Evolutionary conservation across 1,139 yeast genomes (phyloP).

Genomic region (Hyphopichia buzzinii): DNA sequence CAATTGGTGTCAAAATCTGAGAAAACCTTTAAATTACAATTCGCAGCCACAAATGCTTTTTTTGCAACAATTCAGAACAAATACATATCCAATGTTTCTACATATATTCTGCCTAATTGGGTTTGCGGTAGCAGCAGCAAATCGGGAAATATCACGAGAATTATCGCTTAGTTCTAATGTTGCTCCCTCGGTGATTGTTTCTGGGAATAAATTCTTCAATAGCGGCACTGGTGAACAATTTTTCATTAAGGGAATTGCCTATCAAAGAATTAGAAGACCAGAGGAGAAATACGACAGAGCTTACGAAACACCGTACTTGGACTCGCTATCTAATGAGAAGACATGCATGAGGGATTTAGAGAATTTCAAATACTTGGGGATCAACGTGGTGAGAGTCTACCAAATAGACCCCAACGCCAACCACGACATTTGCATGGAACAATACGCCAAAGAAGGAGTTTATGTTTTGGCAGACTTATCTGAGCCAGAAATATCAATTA

Average conservation of each 20-base stretch:
- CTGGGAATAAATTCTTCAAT: constrained; percentile 49
- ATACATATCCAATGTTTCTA: no score
- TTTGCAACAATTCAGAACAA: no score
- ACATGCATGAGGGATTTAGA: constrained; percentile 53
- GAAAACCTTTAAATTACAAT: no score
- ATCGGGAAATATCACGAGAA: no score
- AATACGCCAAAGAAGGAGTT: constrained; percentile 51
- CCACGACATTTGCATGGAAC: constrained; percentile 58
- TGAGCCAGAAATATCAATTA: constrained; percentile 52
- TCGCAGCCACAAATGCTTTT: no score
- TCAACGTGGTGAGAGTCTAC: constrained; percentile 55
- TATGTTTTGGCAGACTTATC: constrained; percentile 55
- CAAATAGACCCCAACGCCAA: constrained; percentile 48
- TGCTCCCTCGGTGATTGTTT: constrained; percentile 28
- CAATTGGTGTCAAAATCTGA: no score
- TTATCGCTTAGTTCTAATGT: no score
- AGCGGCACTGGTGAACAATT: constrained; percentile 46
- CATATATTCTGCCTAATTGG: no score
- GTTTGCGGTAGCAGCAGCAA: no score
- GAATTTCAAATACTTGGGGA: constrained; percentile 44
- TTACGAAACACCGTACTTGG: constrained; percentile 41
- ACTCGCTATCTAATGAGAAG: constrained; percentile 48
- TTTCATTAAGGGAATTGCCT: constrained; percentile 58
- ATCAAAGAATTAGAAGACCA: constrained; percentile 46
- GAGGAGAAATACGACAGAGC: constrained; percentile 21